These are phyloP conservation scores for Quercus alba DNA, from an alignment of 306 rosid genomes.

Conservation along the genomic window DNA sequence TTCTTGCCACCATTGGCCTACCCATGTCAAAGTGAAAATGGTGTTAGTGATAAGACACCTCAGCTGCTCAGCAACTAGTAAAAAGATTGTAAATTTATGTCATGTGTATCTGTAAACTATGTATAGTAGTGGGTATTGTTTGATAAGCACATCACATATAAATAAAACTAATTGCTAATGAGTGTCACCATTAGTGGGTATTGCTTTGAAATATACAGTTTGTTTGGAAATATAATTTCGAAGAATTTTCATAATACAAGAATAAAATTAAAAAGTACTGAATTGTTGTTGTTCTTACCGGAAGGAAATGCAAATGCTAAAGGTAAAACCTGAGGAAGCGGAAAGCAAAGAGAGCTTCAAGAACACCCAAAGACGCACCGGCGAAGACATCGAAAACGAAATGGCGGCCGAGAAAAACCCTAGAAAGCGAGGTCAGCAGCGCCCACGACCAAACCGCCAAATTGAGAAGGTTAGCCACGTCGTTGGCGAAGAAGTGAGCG, in stretches of 20 bases:
- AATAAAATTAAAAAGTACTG: not conserved
- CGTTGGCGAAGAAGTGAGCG: constrained; percentile 34
- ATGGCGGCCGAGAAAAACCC: constrained; percentile 48
- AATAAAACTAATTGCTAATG: no score
- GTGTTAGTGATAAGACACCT: no score
- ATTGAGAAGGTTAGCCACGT: constrained; percentile 21
- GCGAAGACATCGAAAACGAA: constrained; percentile 35
- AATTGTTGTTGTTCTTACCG: constrained; percentile 1
- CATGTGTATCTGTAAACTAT: no score
- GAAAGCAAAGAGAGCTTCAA: constrained; percentile 36
- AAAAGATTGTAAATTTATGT: no score
- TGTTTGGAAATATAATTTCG: no score
- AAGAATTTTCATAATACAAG: not conserved
- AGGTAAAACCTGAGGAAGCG: constrained; percentile 29
- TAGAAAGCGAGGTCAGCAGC: constrained; percentile 28
- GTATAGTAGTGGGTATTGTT: no score
- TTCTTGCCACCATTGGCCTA: no score
- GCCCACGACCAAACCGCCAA: constrained; percentile 36
- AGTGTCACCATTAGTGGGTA: no score
- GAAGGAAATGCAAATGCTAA: not conserved
- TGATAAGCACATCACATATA: no score
- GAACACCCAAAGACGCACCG: constrained; percentile 38
- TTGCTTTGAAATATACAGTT: no score
- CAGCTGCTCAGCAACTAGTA: no score
- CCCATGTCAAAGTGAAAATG: no score